Base-by-base conservation (phyloP, 1,284 basidiomycete genomes). In the Phaffia rhodozyma region DNA sequence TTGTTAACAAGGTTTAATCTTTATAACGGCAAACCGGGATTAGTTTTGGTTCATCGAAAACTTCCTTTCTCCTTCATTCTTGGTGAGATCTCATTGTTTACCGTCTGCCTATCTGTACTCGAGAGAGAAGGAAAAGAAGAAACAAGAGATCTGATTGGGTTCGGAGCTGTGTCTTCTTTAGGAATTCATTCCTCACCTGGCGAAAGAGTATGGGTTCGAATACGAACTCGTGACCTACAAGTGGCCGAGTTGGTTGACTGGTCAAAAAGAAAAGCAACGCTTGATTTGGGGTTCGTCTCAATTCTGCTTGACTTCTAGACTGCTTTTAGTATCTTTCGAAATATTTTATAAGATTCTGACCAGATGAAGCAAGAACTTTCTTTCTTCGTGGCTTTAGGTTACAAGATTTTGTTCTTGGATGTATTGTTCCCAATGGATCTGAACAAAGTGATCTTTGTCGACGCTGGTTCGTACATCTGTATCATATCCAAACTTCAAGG, bases 1-100 rank as follows among this genome's bases (percentile, higher is more conserved):
- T 11, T 43, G 13, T 43, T 43, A 11, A 34, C 16, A 11, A 43
- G 38, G 5, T 2, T 43, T 43, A 11, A 16, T 43, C 13, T 5
- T 43, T 43, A 16, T 43, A 11, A 11, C 2, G 7, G 38, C 38
- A 11, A 7, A 43, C 5, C 38, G 13, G 13, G 13, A 43, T 11
- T 11, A 43, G 75, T 98, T 98, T 77, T 98, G 94, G 94, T 97
- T 98, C 76, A 97, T 98, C 69, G 90, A 97, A 73, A 98, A 98
- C 77, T 98, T 97, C 82, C 81, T 98, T 27, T 97, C 94, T 0
- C 94, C 94, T 0, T 91, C 92, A 0, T 98, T 98, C 83, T 80
- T 97, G 66, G 89, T 89, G 66, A 68, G 83, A 61, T 60, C 55
- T 63, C 55, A n/a, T 59, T 23, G 30, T 47, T 30, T 52, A 7